Evolutionary conservation across 1,139 yeast species (phyloP).

Genomic region (Nadsonia starkeyi-henricii): DNA sequence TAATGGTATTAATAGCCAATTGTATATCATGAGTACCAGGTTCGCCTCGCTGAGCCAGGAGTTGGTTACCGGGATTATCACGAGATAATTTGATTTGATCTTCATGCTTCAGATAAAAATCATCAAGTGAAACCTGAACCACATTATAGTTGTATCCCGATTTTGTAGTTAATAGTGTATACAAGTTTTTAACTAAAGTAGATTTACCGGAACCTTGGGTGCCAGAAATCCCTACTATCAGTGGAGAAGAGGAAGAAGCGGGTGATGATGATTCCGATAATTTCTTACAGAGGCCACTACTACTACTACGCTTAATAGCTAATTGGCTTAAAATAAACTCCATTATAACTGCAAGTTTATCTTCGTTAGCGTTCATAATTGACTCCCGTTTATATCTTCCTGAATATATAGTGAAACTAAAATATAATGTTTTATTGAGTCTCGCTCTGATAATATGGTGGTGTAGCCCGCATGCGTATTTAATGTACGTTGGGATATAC

Average conservation of each 20-base stretch:
- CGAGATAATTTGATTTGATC: slow-evolving; percentile 39
- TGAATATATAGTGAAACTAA: too few relatives aligned
- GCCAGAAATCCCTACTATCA: slow-evolving; percentile 63
- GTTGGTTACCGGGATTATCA: slow-evolving; percentile 32
- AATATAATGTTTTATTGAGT: too few relatives aligned
- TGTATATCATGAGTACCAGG: slow-evolving; percentile 87
- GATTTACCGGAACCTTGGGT: slow-evolving; percentile 94
- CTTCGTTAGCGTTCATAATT: too few relatives aligned
- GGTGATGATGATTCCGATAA: neutral
- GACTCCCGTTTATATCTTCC: too few relatives aligned
- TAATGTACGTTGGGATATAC: too few relatives aligned
- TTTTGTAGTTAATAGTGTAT: slow-evolving; percentile 23
- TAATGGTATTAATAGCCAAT: slow-evolving; percentile 24
- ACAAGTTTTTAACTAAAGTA: slow-evolving; percentile 39
- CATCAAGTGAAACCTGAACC: slow-evolving; percentile 68
- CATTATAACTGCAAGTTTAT: neutral
- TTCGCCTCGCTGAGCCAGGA: slow-evolving; percentile 69
- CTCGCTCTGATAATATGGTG: too few relatives aligned
- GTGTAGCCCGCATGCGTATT: too few relatives aligned
- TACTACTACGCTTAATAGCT: neutral
- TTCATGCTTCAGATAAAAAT: slow-evolving; percentile 55
- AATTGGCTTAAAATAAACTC: neutral
- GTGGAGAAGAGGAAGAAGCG: slow-evolving; percentile 25
- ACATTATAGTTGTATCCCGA: slow-evolving; percentile 30
- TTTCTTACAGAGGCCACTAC: too few relatives aligned